Percentiles rank a stretch among this genome's conserved stretches.
phyloP scores from a whole-genome alignment of 495 filamentous ascomycete species.

The Penicillium mononematosum region DNA sequence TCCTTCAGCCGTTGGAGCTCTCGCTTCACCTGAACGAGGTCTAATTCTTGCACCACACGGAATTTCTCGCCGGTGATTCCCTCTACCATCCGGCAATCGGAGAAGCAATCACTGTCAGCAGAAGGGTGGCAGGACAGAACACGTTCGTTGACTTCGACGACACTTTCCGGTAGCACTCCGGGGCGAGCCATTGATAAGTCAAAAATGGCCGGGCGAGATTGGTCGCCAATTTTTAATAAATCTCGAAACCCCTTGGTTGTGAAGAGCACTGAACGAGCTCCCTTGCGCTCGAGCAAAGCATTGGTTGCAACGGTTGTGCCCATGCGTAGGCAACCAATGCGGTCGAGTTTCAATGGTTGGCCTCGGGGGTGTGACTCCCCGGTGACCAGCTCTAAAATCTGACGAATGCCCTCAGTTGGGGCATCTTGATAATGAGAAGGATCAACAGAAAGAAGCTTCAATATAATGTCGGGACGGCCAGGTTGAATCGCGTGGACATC shows the following conservation, averaged over 20 bases:
- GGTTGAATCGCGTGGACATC: constrained; percentile 58
- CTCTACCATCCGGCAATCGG: constrained; percentile 37
- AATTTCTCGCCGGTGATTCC: constrained; percentile 54
- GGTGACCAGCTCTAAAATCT: constrained; percentile 80
- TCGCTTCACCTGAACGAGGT: constrained; percentile 37
- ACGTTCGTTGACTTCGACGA: constrained; percentile 78
- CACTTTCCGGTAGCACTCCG: constrained; percentile 71
- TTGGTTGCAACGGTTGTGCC: constrained; percentile 89
- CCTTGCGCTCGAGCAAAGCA: constrained; percentile 90
- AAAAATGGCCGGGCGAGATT: constrained; percentile 80
- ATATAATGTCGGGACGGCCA: constrained; percentile 67
- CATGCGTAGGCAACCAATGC: constrained; percentile 84
- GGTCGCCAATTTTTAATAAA: constrained; percentile 84
- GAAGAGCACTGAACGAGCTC: constrained; percentile 85
- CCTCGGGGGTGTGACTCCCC: constrained; percentile 74
- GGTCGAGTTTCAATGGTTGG: constrained; percentile 74
- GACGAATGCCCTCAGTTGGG: constrained; percentile 86
- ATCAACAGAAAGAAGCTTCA: constrained; percentile 90
- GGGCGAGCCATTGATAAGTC: constrained; percentile 78
- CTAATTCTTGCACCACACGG: constrained; percentile 45
- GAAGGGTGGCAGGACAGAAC: constrained; percentile 50
- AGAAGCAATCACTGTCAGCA: constrained; percentile 64
- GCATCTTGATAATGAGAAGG: constrained; percentile 87
- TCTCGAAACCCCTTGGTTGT: constrained; percentile 94
- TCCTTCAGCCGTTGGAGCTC: constrained; percentile 46